These are phyloP conservation scores for Calonectria naviculata DNA, from an alignment of 2,329 filamentous ascomycete species.

Conservation along the genomic window DNA sequence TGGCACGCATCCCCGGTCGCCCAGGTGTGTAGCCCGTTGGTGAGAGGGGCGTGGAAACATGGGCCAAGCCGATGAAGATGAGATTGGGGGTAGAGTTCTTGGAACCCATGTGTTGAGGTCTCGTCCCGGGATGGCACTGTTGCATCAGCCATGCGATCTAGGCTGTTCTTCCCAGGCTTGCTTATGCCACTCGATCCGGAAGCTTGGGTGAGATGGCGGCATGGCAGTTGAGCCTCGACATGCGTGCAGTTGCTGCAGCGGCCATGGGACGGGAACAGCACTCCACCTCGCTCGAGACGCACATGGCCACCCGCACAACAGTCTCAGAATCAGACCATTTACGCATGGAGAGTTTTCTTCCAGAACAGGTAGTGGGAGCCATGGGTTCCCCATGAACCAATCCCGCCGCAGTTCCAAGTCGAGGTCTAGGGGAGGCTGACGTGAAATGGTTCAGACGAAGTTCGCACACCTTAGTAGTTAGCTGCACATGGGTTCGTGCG, in stretches of 20 bases:
- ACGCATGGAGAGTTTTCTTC: neutral
- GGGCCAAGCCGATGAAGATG: conserved; percentile 14
- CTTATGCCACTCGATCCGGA: conserved; percentile 19
- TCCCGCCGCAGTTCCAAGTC: conserved; percentile 2
- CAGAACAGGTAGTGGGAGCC: neutral
- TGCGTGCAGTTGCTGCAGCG: neutral
- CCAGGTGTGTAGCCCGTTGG: conserved; percentile 14
- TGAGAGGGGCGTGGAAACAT: conserved; percentile 21
- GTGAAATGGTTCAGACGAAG: conserved; percentile 5
- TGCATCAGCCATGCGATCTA: conserved; percentile 39
- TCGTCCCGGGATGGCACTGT: conserved; percentile 46
- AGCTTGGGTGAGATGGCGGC: conserved; percentile 2
- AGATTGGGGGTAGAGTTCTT: conserved; percentile 27
- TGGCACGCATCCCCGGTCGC: conserved; percentile 16
- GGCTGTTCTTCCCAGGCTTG: conserved; percentile 19
- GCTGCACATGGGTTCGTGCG: neutral
- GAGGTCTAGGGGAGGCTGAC: neutral
- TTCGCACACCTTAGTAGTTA: neutral
- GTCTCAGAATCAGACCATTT: neutral
- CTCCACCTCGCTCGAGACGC: neutral
- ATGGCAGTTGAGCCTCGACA: conserved; percentile 4
- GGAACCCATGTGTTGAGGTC: conserved; percentile 38
- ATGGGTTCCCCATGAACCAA: neutral
- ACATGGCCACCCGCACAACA: conserved; percentile 5
- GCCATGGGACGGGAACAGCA: neutral